Percentiles rank a stretch among this genome's conserved stretches.
These are phyloP conservation scores for Fusarium camptoceras DNA, from an alignment of 2,329 filamentous ascomycete genomes.

Conservation along the genomic window DNA sequence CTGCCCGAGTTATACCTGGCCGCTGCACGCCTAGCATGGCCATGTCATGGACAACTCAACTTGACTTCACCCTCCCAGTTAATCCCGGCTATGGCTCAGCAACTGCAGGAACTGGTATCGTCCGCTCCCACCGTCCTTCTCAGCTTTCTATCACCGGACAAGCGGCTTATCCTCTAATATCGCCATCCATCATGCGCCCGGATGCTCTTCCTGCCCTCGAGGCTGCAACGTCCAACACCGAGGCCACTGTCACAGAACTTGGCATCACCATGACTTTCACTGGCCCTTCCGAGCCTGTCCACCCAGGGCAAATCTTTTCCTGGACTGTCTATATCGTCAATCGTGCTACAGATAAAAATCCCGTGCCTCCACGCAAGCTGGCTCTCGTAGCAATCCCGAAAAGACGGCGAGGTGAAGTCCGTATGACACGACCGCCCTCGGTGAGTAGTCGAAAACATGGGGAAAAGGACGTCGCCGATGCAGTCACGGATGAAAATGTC, in stretches of 20 bases:
- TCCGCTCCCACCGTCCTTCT: constrained; percentile 70
- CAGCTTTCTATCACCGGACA: constrained; percentile 71
- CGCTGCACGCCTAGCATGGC: constrained; percentile 70
- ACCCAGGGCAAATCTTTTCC: constrained; percentile 73
- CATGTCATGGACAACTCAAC: constrained; percentile 75
- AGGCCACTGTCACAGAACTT: constrained; percentile 67
- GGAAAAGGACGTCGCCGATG: constrained; percentile 66
- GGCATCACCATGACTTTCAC: constrained; percentile 82
- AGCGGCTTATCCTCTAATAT: constrained; percentile 65
- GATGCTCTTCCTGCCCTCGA: constrained; percentile 71
- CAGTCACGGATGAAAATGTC: constrained; percentile 77
- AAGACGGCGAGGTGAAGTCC: constrained; percentile 68
- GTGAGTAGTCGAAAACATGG: constrained; percentile 55
- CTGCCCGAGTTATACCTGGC: constrained; percentile 65
- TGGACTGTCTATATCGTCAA: constrained; percentile 84
- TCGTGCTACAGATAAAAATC: constrained; percentile 63
- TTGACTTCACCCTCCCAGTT: constrained; percentile 76
- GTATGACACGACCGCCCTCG: constrained; percentile 65
- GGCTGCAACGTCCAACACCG: constrained; percentile 60
- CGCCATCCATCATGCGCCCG: constrained; percentile 68
- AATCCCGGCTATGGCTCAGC: constrained; percentile 71
- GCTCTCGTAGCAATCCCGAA: constrained; percentile 76
- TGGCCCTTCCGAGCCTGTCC: constrained; percentile 67
- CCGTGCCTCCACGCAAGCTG: constrained; percentile 69
- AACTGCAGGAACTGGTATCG: constrained; percentile 64